Base-by-base conservation (phyloP, 805 yeast species). In the Barnettozyma siamensis region DNA sequence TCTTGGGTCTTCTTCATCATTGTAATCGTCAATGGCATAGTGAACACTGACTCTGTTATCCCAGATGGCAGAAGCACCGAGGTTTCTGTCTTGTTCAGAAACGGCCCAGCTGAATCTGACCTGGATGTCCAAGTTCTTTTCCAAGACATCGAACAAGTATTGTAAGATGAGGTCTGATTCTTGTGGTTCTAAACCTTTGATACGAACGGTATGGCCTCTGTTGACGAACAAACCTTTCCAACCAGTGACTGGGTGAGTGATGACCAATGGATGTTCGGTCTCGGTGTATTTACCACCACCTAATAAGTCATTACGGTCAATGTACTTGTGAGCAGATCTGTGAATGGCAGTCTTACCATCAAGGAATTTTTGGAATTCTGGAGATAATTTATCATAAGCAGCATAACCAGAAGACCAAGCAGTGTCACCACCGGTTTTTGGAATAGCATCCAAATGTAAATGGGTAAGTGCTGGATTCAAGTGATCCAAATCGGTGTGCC, bases 171-270 rank as follows among this genome's bases (percentile, higher is more conserved):
- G 45, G 21, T 31, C 31, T 9, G 45, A 42, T 31, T 42, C 45
- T 12, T 18, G 36, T n/a, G 45, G 37, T 27, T 42, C 45, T 17
- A 42, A 27, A 18, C 35, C 45, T 24, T 42, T 42, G 15, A 75
- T 76, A 43, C 73, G 64, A 30, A 52, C 62, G 13, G 77, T 72
- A 67, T 66, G 67, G 5, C 64, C 56, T 43, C 76, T 65, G 60
- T 73, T 75, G 32, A 74, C 76, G 44, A 64, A 76, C 46, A 76
- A 58, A 3, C 75, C 63, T 59, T 77, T 78, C 79, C 78, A 72
- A 24, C 80, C 80, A 33, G 83, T 78, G n/a, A 70, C 78, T 10
- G 83, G 83, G 48, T 78, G 78, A 31, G 81, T 75, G 59, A 80
- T 68, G 32, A 78, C 66, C 20, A 77, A 49, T 2, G 80, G 80